Conservation (phyloP, 805 yeast genomes). For the Ogataea pilisensis region DNA sequence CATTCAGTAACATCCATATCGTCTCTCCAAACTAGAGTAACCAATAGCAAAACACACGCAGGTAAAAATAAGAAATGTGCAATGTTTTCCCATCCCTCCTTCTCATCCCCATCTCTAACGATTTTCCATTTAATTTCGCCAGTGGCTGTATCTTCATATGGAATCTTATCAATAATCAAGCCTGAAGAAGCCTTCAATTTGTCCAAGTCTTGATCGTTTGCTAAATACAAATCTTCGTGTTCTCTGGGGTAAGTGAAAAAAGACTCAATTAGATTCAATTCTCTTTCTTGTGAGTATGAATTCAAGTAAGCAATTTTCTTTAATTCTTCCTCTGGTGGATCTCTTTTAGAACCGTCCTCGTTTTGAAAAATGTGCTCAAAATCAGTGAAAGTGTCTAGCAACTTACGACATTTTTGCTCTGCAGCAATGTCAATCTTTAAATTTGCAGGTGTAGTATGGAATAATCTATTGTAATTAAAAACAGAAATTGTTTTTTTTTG, state of each 20-base stretch:
- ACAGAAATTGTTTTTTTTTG: neutral
- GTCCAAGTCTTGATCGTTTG: conserved; percentile 58
- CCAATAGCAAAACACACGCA: conserved; percentile 53
- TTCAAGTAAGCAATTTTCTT: conserved; percentile 70
- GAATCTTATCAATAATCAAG: conserved; percentile 75
- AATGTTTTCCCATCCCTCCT: conserved; percentile 83
- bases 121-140: conserved; percentile 79
- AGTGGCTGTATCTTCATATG: conserved; percentile 72
- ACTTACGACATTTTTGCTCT: conserved; percentile 59
- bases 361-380: conserved; percentile 66
- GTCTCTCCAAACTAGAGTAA: conserved; percentile 46
- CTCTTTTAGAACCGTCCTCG: conserved; percentile 70
- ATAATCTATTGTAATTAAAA: conserved; percentile 3
- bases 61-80: conserved; percentile 74
- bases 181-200: conserved; percentile 56
- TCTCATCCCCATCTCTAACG: conserved; percentile 61
- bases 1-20: conserved; percentile 56
- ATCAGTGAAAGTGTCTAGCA: conserved; percentile 59
- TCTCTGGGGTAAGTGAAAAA: conserved; percentile 47
- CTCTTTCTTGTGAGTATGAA: conserved; percentile 51
- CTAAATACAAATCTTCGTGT: conserved; percentile 47
- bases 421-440: conserved; percentile 37
- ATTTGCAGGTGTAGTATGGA: conserved; percentile 17
- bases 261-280: conserved; percentile 44
- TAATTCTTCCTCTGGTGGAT: conserved; percentile 66